Evolutionary conservation across 2,329 filamentous ascomycete species (phyloP), one percentile per base, ranked within the genome.

Genomic region (Aspergillus brasiliensis): DNA sequence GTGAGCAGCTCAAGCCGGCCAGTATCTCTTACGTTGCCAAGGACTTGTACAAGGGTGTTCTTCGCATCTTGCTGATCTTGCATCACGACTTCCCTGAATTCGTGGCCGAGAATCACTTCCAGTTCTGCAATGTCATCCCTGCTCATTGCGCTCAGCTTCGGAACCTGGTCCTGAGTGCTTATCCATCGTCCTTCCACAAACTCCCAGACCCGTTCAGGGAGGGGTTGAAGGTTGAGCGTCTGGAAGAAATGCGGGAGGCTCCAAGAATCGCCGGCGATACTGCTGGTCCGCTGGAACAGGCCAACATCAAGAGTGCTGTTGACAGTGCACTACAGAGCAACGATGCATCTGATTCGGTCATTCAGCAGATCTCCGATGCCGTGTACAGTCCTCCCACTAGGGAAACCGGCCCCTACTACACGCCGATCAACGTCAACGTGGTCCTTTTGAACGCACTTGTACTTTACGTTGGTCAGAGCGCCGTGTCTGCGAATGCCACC

Each of bases 31-130:
- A 86, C 34, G 83, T 91, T 53, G 86, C 88, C 34, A 93, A 91
- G 73, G 91, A 94, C 57, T 86, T 96, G 62, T 97, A 97, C 75
- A 88, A 91, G 62, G 92, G 89, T 8, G 86, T 91, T 1, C 80
- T 96, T 51, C 92, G 96, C 71, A 85, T 97, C 61, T 80, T 98
- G 57, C 81, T 96, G 34, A 85, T 96, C 55, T 81, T 99, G 56
- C 91, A 97, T 67, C 95, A 98, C 72, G 95, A 99, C 75, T 98
- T 92, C 76, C 91, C 94, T 0, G 92, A 97, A 58, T 99, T 97
- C 75, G 80, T 99, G 44, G 90, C 91, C 5, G 91, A 93, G 68
- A 92, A 96, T 74, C 91, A 96, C 72, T 87, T 91, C 66, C 86
- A 87, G 66, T 86, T 99, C 55, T 92, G 89, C 78, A 88, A 90